Evolutionary conservation across 768 basidiomycete genomes (phyloP).

Genomic region (Grammothele lineata): DNA sequence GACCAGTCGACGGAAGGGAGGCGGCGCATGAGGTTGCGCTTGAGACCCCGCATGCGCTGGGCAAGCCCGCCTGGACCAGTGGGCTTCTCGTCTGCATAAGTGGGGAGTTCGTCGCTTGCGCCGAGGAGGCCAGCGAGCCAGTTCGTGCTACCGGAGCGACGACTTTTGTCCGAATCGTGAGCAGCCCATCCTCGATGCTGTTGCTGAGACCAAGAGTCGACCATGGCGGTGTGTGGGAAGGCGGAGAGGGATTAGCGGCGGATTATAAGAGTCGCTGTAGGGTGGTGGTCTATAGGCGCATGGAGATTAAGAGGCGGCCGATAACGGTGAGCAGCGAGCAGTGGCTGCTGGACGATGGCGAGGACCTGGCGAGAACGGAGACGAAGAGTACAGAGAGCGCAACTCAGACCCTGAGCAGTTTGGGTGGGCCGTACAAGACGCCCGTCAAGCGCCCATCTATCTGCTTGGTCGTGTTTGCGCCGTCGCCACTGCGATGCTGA

Average conservation of each 20-base stretch:
- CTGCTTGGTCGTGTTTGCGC: conserved; percentile 7
- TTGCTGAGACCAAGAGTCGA: conserved; percentile 12
- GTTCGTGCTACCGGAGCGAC: conserved; percentile 6
- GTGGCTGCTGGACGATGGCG: conserved; percentile 1
- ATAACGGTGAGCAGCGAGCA: conserved; percentile 6
- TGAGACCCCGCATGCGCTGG: conserved; percentile 13
- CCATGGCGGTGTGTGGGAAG: conserved; percentile 5
- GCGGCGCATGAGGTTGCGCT: conserved; percentile 12
- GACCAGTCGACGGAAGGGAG: conserved; percentile 14
- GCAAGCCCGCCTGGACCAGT: conserved; percentile 10
- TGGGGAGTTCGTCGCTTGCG: conserved; percentile 8
- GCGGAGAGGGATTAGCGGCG: background rate
- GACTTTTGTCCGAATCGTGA: conserved; percentile 10
- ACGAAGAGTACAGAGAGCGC: too few relatives aligned
- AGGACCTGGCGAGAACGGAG: background rate
- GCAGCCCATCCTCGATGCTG: conserved; percentile 7
- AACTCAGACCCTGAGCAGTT: too few relatives aligned
- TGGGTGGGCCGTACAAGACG: too few relatives aligned
- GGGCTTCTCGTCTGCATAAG: conserved; percentile 14
- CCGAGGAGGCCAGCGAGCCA: conserved; percentile 20
- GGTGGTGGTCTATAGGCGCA: conserved; percentile 11
- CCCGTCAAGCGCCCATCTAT: background rate
- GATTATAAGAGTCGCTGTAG: conserved; percentile 8
- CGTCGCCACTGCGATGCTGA: background rate
- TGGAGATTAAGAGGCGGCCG: conserved; percentile 13